Evolutionary conservation across 805 yeast genomes (phyloP).

Genomic region (Ogataea henricii): DNA sequence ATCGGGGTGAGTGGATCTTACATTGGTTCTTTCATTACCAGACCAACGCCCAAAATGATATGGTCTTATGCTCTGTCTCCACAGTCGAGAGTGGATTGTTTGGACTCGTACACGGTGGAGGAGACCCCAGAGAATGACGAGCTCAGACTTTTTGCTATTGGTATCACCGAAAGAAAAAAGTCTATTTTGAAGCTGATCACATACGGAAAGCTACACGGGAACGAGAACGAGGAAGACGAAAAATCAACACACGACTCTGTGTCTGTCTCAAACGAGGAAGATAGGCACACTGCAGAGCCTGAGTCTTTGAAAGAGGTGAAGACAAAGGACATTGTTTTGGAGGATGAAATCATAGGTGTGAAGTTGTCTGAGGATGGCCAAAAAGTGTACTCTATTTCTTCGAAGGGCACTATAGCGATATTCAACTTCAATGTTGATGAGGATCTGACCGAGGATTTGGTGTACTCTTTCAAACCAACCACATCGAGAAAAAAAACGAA

Average conservation of each 20-base stretch:
- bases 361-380: slow-evolving; percentile 32
- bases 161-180: slow-evolving; percentile 39
- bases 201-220: slow-evolving; percentile 24
- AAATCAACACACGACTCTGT: slow-evolving; percentile 32
- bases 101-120: slow-evolving; percentile 38
- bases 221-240: slow-evolving; percentile 30
- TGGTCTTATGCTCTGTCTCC: slow-evolving; percentile 60
- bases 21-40: slow-evolving; percentile 51
- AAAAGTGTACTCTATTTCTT: slow-evolving; percentile 33
- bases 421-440: slow-evolving; percentile 25
- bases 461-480: slow-evolving; percentile 13
- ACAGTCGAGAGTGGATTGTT: slow-evolving; percentile 42
- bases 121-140: slow-evolving; percentile 22
- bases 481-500: slow-evolving; percentile 13
- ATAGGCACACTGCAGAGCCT: slow-evolving; percentile 33
- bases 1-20: slow-evolving; percentile 56
- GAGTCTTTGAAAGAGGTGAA: slow-evolving; percentile 37
- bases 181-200: slow-evolving; percentile 29
- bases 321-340: slow-evolving; percentile 30
- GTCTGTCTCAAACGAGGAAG: slow-evolving; percentile 33
- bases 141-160: slow-evolving; percentile 34
- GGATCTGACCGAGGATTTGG: slow-evolving; percentile 12
- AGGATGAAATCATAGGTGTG: slow-evolving; percentile 28
- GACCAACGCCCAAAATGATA: slow-evolving; percentile 57
- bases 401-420: slow-evolving; percentile 34